phyloP scores from a whole-genome alignment of 2,329 filamentous ascomycete genomes.

The Penicillium frequentans region DNA sequence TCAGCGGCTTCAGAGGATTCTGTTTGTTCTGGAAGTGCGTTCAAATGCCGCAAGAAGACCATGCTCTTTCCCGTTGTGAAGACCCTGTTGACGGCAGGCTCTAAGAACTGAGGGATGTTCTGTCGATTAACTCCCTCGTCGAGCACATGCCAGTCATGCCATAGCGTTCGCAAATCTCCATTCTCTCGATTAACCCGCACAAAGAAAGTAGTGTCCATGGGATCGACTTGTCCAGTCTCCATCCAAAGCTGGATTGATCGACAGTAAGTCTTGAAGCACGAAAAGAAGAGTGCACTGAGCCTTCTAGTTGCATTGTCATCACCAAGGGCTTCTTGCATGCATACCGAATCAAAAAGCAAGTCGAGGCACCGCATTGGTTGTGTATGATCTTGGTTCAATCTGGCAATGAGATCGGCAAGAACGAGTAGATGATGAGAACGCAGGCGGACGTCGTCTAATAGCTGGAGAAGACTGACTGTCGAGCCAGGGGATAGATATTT shows the following conservation, averaged over 20 bases:
- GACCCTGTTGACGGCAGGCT: slow-evolving; percentile 67
- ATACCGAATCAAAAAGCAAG: slow-evolving; percentile 69
- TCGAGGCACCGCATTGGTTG: slow-evolving; percentile 75
- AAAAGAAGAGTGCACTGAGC: slow-evolving; percentile 70
- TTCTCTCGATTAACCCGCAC: slow-evolving; percentile 60
- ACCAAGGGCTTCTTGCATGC: slow-evolving; percentile 68
- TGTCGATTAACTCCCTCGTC: slow-evolving; percentile 58
- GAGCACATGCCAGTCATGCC: slow-evolving; percentile 73
- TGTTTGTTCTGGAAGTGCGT: slow-evolving; percentile 36
- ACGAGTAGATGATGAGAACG: slow-evolving; percentile 57
- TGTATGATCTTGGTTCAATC: slow-evolving; percentile 49
- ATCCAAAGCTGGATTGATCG: slow-evolving; percentile 82
- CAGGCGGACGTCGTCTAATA: slow-evolving; percentile 59
- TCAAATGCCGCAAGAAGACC: slow-evolving; percentile 75
- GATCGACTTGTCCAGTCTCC: slow-evolving; percentile 69
- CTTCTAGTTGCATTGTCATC: slow-evolving; percentile 62
- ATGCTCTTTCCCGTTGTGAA: slow-evolving; percentile 89
- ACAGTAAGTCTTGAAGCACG: slow-evolving; percentile 80
- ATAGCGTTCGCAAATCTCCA: slow-evolving; percentile 64
- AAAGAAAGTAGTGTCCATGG: slow-evolving; percentile 72
- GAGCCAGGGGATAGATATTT: slow-evolving; percentile 56
- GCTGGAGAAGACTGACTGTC: slow-evolving; percentile 65
- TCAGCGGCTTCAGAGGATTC: slow-evolving; percentile 37
- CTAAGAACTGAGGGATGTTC: slow-evolving; percentile 73
- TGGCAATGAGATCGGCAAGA: slow-evolving; percentile 63